Conservation (phyloP, 805 yeast species). For the Candida oleophila region DNA sequence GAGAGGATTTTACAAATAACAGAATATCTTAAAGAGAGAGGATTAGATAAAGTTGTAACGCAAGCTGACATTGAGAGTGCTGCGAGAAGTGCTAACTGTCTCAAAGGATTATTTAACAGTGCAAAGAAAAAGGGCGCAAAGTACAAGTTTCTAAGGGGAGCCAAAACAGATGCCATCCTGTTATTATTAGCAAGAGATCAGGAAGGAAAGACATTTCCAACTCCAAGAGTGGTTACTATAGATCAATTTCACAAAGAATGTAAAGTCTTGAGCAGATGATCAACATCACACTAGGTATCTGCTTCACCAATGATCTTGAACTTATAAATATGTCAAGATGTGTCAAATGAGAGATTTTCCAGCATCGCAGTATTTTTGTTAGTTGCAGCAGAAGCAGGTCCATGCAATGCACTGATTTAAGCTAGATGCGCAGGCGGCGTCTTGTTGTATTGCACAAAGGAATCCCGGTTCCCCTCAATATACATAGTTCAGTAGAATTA, state of each 20-base stretch:
- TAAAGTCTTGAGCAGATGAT: background rate
- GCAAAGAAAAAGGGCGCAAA: background rate
- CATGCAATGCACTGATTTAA: too few species aligned
- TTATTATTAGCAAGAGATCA: background rate
- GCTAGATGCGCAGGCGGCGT: too few species aligned
- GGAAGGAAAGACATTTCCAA: background rate
- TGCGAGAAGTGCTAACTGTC: background rate
- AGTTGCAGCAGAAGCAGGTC: too few species aligned
- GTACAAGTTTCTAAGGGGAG: background rate
- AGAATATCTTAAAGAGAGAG: background rate
- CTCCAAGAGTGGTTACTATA: background rate
- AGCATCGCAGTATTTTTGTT: too few species aligned
- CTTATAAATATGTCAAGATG: too few species aligned
- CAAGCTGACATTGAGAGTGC: background rate
- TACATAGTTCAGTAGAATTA: too few species aligned
- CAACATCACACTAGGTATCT: too few species aligned
- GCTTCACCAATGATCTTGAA: too few species aligned
- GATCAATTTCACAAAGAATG: slow-evolving; percentile 1
- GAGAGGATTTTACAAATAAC: background rate
- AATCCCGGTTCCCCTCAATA: too few species aligned
- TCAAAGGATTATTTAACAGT: background rate
- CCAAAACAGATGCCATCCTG: background rate
- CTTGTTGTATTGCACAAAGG: too few species aligned
- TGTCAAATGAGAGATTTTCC: too few species aligned
- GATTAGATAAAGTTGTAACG: background rate